A percentile compares a stretch with the other conserved stretches of the same genome.
Evolutionary conservation across 2,329 filamentous ascomycete species (phyloP).

Genomic region (Talaromyces pinophilus): DNA sequence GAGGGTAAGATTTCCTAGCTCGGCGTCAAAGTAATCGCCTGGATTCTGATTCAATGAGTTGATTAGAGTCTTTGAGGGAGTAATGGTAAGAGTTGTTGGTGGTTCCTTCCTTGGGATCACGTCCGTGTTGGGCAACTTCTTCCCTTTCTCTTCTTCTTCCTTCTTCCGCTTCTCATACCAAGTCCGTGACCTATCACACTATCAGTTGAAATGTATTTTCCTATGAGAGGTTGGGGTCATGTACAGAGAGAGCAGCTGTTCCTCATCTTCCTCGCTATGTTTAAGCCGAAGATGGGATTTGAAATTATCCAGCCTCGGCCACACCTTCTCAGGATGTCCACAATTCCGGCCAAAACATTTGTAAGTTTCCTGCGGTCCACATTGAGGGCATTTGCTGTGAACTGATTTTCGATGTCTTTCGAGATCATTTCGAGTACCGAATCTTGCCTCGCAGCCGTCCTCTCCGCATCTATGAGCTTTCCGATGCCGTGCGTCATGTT

Average conservation of each 20-base stretch:
- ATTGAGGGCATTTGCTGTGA: slow-evolving; percentile 56
- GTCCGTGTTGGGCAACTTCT: not conserved
- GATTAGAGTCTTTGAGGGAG: not conserved
- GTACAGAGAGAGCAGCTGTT: slow-evolving; percentile 52
- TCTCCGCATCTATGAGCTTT: slow-evolving; percentile 67
- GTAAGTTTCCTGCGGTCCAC: slow-evolving; percentile 56
- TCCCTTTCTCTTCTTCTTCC: not conserved
- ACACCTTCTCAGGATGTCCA: slow-evolving; percentile 64
- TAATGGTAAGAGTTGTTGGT: not conserved
- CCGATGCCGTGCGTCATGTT: slow-evolving; percentile 70
- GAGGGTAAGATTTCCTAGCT: not conserved
- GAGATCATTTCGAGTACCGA: slow-evolving; percentile 78
- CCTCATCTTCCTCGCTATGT: slow-evolving; percentile 55
- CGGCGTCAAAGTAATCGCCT: not conserved
- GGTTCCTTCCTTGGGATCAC: not conserved
- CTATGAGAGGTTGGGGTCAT: not conserved
- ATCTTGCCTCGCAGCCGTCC: slow-evolving; percentile 65
- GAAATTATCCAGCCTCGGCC: slow-evolving; percentile 86
- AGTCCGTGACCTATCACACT: not conserved
- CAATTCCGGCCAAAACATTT: slow-evolving; percentile 62
- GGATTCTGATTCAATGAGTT: not conserved
- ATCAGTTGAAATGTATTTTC: not conserved
- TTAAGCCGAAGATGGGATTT: slow-evolving; percentile 72
- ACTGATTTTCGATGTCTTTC: slow-evolving; percentile 75
- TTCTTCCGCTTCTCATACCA: not conserved